Evolutionary conservation across 768 basidiomycete species (phyloP).

Genomic region (Mycena galericulata): DNA sequence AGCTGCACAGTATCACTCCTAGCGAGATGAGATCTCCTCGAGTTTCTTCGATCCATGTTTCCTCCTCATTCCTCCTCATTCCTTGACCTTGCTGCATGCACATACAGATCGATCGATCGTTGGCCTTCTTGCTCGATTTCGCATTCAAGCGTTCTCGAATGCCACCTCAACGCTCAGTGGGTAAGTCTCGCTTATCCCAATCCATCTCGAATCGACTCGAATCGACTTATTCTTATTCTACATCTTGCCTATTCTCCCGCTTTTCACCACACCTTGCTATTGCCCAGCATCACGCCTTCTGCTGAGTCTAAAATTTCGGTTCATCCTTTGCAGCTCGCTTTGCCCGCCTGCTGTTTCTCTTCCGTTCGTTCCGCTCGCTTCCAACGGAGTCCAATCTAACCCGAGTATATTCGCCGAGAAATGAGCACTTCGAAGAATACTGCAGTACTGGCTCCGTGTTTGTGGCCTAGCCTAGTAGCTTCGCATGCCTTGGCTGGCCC

Average conservation of each 20-base stretch:
- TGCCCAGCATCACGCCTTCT: background rate
- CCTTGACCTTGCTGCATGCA: too few relatives aligned
- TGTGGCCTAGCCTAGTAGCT: background rate
- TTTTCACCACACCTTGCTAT: constrained; percentile 2
- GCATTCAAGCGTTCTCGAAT: background rate
- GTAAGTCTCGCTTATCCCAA: constrained; percentile 1
- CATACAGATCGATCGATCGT: background rate
- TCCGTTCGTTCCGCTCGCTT: background rate
- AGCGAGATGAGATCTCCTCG: too few relatives aligned
- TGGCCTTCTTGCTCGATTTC: too few relatives aligned
- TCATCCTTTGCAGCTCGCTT: constrained; percentile 2
- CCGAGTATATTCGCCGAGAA: constrained; percentile 4
- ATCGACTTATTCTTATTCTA: background rate
- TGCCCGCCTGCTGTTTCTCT: background rate
- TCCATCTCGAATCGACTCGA: constrained; percentile 4
- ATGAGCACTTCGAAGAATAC: background rate
- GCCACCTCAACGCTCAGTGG: constrained; percentile 1
- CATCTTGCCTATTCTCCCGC: constrained; percentile 2
- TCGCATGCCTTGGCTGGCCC: too few relatives aligned
- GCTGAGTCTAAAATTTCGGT: constrained; percentile 2
- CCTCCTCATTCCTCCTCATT: too few relatives aligned
- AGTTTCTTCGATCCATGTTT: too few relatives aligned
- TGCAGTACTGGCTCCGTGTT: background rate
- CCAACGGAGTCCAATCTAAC: background rate
- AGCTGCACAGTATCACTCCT: too few relatives aligned